phyloP scores from a whole-genome alignment of 768 basidiomycete genomes.

The Suillus placidus region DNA sequence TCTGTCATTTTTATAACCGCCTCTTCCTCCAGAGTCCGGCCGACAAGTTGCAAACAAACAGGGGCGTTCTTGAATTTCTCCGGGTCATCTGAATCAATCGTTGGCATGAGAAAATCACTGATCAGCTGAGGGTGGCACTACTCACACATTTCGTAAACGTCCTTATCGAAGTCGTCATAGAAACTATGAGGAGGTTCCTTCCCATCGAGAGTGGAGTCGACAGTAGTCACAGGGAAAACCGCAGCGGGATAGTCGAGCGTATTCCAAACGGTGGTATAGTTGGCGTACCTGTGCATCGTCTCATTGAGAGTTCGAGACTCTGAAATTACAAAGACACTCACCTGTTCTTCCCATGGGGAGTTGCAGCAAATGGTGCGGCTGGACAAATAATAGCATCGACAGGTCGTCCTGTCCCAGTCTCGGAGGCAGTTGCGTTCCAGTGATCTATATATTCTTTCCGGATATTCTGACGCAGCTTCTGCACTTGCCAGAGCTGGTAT shows the following conservation, averaged over 20 bases:
- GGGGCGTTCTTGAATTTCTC: constrained; percentile 58
- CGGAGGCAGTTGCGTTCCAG: constrained; percentile 55
- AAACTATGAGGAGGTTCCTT: constrained; percentile 50
- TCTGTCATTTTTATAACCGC: constrained; percentile 71
- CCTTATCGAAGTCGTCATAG: constrained; percentile 48
- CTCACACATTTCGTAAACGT: constrained; percentile 57
- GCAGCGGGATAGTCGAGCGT: constrained; percentile 65
- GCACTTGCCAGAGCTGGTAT: constrained; percentile 69
- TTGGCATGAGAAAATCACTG: constrained; percentile 8
- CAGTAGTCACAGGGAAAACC: constrained; percentile 64
- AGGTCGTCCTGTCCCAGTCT: constrained; percentile 69
- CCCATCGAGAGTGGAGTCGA: constrained; percentile 56
- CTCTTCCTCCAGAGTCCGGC: constrained; percentile 74
- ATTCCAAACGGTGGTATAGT: constrained; percentile 70
- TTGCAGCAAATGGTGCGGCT: constrained; percentile 58
- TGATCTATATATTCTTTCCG: constrained; percentile 60
- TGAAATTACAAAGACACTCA: constrained; percentile 31
- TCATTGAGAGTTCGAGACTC: constrained; percentile 10
- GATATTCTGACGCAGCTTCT: constrained; percentile 48
- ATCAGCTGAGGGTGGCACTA: constrained; percentile 6
- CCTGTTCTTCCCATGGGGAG: constrained; percentile 64
- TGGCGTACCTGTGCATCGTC: constrained; percentile 38
- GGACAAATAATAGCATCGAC: constrained; percentile 78
- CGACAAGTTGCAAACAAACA: constrained; percentile 66
- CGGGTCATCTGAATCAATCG: constrained; percentile 52